phyloP scores from a whole-genome alignment of 495 filamentous ascomycete genomes.

The Beverwykella pulmonaria region DNA sequence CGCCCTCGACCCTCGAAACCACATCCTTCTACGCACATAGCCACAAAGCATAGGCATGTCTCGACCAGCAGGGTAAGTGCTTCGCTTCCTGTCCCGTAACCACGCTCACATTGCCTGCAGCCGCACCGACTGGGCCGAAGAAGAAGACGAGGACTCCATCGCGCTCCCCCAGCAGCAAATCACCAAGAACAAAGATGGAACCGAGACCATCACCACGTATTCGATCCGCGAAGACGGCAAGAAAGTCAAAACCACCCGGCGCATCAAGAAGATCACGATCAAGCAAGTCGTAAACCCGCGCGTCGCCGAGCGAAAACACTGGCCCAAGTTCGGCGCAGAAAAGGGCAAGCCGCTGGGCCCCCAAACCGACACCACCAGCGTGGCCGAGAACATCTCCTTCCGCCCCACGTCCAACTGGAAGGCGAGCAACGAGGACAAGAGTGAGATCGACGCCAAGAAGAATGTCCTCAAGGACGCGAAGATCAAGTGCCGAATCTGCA shows the following conservation, averaged over 20 bases:
- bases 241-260: conserved; percentile 93
- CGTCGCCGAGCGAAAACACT: conserved; percentile 87
- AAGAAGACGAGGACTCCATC: conserved; percentile 82
- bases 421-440: conserved; percentile 73
- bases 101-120: conserved; percentile 44
- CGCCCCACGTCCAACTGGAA: conserved; percentile 87
- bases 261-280: conserved; percentile 84
- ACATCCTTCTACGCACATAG: neutral
- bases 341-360: conserved; percentile 68
- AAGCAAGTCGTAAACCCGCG: conserved; percentile 94
- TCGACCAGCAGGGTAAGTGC: conserved; percentile 33
- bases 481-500: conserved; percentile 99
- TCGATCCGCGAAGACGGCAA: conserved; percentile 89
- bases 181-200: conserved; percentile 94
- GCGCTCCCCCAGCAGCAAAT: conserved; percentile 83
- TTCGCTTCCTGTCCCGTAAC: neutral
- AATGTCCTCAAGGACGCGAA: conserved; percentile 96
- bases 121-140: conserved; percentile 92
- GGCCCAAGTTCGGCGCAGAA: conserved; percentile 91
- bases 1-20: neutral
- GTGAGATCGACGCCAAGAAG: conserved; percentile 66
- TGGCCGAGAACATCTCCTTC: conserved; percentile 98
- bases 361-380: conserved; percentile 80
- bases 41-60: conserved; percentile 24
- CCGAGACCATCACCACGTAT: conserved; percentile 91